Percentiles rank a stretch among this genome's conserved stretches.
Evolutionary conservation across 2,329 filamentous ascomycete genomes (phyloP).

Genomic region (Diaporthe australafricana): DNA sequence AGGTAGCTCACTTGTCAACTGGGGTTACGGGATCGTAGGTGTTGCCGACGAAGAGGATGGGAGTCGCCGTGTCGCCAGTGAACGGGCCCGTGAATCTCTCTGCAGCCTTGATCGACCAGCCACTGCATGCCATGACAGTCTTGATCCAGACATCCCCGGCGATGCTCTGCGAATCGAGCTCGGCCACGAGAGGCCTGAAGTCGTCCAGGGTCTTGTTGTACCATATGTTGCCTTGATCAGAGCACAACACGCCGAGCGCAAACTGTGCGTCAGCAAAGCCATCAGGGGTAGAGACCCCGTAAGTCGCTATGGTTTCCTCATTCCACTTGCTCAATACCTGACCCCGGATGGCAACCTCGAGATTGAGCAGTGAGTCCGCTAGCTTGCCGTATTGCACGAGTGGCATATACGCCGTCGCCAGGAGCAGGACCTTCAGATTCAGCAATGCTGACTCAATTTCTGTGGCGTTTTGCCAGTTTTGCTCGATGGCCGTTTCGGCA

Average conservation of each 20-base stretch:
- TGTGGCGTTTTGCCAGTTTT: constrained; percentile 40
- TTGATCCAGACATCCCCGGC: constrained; percentile 34
- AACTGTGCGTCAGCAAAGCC: constrained; percentile 10
- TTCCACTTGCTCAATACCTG: not conserved
- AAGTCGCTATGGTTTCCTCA: too few relatives aligned
- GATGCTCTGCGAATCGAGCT: constrained; percentile 32
- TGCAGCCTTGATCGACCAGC: constrained; percentile 34
- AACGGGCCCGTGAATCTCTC: constrained; percentile 37
- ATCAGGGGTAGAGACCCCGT: not conserved
- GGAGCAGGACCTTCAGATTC: constrained; percentile 27
- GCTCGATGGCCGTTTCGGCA: constrained; percentile 32
- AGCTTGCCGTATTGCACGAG: not conserved
- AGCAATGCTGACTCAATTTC: constrained; percentile 36
- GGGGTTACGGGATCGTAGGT: constrained; percentile 38
- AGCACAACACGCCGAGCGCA: constrained; percentile 31
- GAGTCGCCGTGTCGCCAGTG: constrained; percentile 34
- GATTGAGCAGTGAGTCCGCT: not conserved
- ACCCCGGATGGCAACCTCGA: not conserved
- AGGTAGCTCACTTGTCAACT: constrained; percentile 34
- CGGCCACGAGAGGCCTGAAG: constrained; percentile 26
- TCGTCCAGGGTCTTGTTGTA: constrained; percentile 36
- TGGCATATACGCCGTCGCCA: not conserved
- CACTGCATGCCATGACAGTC: constrained; percentile 30
- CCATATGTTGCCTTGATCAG: constrained; percentile 37
- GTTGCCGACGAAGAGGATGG: constrained; percentile 38